A percentile compares a stretch with the other conserved stretches of the same genome.
These are phyloP conservation scores for Atkinsonella hypoxylon DNA, from an alignment of 2,329 filamentous ascomycete species.

Conservation along the genomic window DNA sequence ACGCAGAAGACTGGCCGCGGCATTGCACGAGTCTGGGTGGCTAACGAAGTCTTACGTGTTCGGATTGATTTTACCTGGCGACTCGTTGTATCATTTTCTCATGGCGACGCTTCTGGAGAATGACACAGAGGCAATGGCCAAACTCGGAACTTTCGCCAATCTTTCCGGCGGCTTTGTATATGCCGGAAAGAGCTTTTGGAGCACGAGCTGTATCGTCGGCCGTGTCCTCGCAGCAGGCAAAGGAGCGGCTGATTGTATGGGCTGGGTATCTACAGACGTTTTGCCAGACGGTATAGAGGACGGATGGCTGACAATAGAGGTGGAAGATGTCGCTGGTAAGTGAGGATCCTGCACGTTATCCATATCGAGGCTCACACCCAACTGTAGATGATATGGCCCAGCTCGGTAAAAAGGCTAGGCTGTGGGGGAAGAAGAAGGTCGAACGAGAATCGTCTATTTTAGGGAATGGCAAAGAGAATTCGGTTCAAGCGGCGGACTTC, in stretches of 20 bases:
- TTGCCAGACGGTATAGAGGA: conserved; percentile 37
- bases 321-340: conserved; percentile 40
- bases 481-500: conserved; percentile 49
- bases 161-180: conserved; percentile 55
- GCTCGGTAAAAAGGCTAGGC: conserved; percentile 41
- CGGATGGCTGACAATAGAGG: conserved; percentile 48
- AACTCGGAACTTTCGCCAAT: conserved; percentile 47
- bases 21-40: conserved; percentile 50
- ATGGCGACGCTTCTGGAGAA: conserved; percentile 56
- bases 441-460: conserved; percentile 50
- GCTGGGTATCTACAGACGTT: conserved; percentile 53
- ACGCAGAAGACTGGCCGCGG: conserved; percentile 43
- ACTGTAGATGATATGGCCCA: conserved; percentile 34
- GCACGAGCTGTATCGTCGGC: conserved; percentile 52
- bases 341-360: not conserved
- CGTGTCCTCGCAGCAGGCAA: conserved; percentile 51
- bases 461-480: conserved; percentile 42
- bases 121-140: conserved; percentile 46
- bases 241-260: conserved; percentile 54
- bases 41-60: conserved; percentile 57
- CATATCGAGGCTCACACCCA: not conserved
- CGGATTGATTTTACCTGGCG: conserved; percentile 52
- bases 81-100: conserved; percentile 48
- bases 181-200: conserved; percentile 55
- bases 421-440: conserved; percentile 48